Conservation (phyloP, 106 monocot genomes). For the Amphibolis antarctica region DNA sequence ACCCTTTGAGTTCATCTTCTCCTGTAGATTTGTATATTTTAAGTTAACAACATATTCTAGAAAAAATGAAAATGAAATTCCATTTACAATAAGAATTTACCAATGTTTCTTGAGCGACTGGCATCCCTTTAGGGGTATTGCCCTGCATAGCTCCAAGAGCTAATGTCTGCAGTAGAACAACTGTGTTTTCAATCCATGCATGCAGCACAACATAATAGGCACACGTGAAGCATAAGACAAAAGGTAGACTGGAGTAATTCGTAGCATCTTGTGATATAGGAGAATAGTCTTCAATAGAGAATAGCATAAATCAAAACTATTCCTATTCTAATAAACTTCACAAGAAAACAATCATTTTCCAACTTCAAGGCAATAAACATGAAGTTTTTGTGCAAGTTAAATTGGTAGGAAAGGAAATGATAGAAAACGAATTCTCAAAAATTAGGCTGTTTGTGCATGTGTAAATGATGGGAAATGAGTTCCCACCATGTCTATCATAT, state of each 20-base stretch:
- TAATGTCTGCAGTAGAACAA: slow-evolving; percentile 32
- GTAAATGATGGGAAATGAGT: too few species aligned
- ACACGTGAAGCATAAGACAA: neutral
- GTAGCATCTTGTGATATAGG: neutral
- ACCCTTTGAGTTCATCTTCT: slow-evolving; percentile 46
- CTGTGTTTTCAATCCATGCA: neutral
- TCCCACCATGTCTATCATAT: too few species aligned
- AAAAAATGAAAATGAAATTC: neutral
- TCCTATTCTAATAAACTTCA: too few species aligned
- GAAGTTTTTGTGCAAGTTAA: neutral
- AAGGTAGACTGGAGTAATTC: neutral
- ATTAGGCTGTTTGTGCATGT: too few species aligned
- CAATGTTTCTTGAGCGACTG: slow-evolving; percentile 70
- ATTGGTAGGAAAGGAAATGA: neutral
- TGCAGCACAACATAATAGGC: neutral
- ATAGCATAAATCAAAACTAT: too few species aligned
- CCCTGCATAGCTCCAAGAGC: slow-evolving; percentile 88
- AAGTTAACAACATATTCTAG: neutral
- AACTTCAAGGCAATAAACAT: too few species aligned
- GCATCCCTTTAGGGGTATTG: slow-evolving; percentile 68
- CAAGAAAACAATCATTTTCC: too few species aligned
- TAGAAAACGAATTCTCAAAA: too few species aligned
- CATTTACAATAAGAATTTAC: slow-evolving; percentile 19
- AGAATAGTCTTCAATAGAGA: too few species aligned
- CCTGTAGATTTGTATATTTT: slow-evolving; percentile 25